Base-by-base conservation (phyloP, 1,139 yeast species). In the Candida buenavistaensis region DNA sequence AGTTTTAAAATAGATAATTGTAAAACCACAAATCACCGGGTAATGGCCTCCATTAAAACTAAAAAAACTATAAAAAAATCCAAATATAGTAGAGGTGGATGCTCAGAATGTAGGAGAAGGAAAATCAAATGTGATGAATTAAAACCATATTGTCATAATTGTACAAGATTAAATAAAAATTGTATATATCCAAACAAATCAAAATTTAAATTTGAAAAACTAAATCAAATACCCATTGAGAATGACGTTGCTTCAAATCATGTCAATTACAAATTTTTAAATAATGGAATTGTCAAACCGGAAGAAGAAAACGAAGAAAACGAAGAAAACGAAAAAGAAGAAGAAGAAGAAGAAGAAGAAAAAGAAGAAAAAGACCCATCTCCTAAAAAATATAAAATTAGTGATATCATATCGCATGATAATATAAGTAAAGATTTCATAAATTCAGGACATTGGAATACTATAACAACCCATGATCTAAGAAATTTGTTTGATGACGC, bases 61-160 rank as follows among this genome's bases (percentile, higher is more conserved):
- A 35, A 37, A 12, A 30, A 28, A 16, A 19, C 16, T 11, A 38
- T 43, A 5, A 70, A 66, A 49, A 75, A 72, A 51, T 47, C 80
- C 26, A 68, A 68, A 42, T 79, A 80, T 49, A 72, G 80, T 30
- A 58, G 83, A 30, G 75, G 73, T 26, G 88, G 87, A 3, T 81
- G 88, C 46, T 57, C 61, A 14, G 83, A 78, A 50, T 81, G 88
- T 54, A 79, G 79, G 50, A 55, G 80, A 32, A 59, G 86, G 33
- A 77, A 79, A 49, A 71, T 78, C 60, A 81, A 80, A 45, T 79
- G 66, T 44, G 65, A 59, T 42, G 66, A 60, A 38, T 41, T 38
- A 1, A 59, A 59, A 37, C 66, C 66, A 2, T 39, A 15, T 27
- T 60, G 66, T 40, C 30, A 40, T 32, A 57, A 78, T 43, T 81